phyloP scores from a whole-genome alignment of 768 basidiomycete genomes.

The Termitomyces sp. region DNA sequence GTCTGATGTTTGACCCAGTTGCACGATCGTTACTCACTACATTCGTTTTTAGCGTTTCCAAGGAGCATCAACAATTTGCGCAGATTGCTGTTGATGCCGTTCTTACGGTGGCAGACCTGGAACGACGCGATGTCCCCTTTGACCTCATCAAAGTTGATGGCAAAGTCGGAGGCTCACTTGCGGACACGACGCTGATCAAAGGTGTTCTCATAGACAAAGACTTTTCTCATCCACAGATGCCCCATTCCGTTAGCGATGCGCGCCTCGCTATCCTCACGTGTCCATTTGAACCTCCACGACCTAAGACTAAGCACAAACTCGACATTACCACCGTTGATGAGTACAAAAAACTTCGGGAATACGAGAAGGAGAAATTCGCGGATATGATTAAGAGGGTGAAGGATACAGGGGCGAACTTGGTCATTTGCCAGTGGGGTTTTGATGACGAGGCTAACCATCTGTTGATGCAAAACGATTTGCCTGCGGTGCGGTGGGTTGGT shows the following conservation, averaged over 20 bases:
- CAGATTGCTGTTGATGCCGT: conserved; percentile 98
- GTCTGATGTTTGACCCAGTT: conserved; percentile 41
- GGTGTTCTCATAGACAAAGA: conserved; percentile 99
- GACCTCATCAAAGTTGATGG: conserved; percentile 99
- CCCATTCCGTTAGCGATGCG: conserved; percentile 81
- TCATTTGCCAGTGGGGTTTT: conserved; percentile 99
- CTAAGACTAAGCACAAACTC: conserved; percentile 98
- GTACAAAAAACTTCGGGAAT: conserved; percentile 90
- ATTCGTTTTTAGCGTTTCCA: conserved; percentile 72
- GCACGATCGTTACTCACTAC: neutral
- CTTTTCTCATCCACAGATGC: conserved; percentile 99
- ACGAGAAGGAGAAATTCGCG: conserved; percentile 94
- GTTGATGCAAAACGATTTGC: conserved; percentile 96
- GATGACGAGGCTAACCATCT: conserved; percentile 99
- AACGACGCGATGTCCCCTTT: conserved; percentile 92
- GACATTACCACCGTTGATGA: conserved; percentile 97
- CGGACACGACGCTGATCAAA: conserved; percentile 91
- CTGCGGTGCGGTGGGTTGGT: conserved; percentile 98
- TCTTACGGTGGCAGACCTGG: conserved; percentile 89
- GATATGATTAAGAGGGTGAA: conserved; percentile 98
- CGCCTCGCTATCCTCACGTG: conserved; percentile 96
- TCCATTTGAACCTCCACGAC: conserved; percentile 97
- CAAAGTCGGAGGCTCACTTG: conserved; percentile 96
- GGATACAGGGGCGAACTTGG: conserved; percentile 94
- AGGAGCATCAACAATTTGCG: conserved; percentile 92